A percentile compares a stretch with the other conserved stretches of the same genome.
Conservation (phyloP, 1,139 yeast species). For the Yamadazyma diddensiae region DNA sequence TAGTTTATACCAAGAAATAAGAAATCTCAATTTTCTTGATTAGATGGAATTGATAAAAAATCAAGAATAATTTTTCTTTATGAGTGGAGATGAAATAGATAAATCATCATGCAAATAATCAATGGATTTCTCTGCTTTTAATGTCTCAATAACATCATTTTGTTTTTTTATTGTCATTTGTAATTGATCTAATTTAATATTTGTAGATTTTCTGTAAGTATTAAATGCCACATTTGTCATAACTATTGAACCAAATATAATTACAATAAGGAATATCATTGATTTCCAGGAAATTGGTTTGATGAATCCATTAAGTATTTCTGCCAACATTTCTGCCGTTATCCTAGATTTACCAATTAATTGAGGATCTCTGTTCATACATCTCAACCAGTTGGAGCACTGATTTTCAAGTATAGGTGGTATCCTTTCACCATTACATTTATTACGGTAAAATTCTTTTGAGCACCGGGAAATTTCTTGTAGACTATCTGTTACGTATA, state of each 20-base stretch:
- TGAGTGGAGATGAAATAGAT: slow-evolving; percentile 13
- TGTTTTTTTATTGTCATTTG: slow-evolving; percentile 16
- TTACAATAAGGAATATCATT: slow-evolving; percentile 37
- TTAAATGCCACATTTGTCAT: slow-evolving; percentile 22
- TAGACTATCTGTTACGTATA: slow-evolving; percentile 55
- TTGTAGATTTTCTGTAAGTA: slow-evolving; percentile 19
- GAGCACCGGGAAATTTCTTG: slow-evolving; percentile 72
- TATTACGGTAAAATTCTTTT: slow-evolving; percentile 66
- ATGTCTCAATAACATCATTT: slow-evolving; percentile 10
- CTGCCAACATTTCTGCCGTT: slow-evolving; percentile 81
- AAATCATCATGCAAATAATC: slow-evolving; percentile 10
- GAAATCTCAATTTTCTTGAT: too few relatives aligned
- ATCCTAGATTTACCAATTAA: slow-evolving; percentile 73
- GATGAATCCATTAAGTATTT: slow-evolving; percentile 73
- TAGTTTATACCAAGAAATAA: neutral
- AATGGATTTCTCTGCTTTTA: slow-evolving; percentile 4
- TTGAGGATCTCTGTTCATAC: slow-evolving; percentile 85
- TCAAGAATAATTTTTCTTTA: slow-evolving; percentile 6
- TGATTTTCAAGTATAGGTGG: slow-evolving; percentile 74
- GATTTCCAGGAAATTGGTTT: slow-evolving; percentile 77
- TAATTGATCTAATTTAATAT: slow-evolving; percentile 13
- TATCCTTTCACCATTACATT: slow-evolving; percentile 49
- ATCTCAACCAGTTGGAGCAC: slow-evolving; percentile 74
- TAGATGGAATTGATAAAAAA: too few relatives aligned
- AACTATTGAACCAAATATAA: slow-evolving; percentile 21